Evolutionary conservation across 177 flowering plant genomes (phyloP).

Genomic region (Vitis hybrid): DNA sequence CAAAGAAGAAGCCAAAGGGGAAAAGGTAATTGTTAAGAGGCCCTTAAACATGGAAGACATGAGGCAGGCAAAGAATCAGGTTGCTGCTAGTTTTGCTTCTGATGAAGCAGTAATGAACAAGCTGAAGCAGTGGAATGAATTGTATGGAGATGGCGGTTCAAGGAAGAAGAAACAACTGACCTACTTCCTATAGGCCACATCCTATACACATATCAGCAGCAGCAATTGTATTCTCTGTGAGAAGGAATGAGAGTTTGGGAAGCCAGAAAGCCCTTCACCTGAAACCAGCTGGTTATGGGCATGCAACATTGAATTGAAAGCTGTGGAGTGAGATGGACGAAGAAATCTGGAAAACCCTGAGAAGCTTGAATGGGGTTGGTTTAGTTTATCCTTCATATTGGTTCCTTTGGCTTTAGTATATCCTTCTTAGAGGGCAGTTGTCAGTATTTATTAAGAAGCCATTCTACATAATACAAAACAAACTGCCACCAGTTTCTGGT

Average conservation of each 20-base stretch:
- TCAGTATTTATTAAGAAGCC: too few species aligned
- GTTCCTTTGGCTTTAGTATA: background rate
- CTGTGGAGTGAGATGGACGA: background rate
- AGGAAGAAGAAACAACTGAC: constrained; percentile 85
- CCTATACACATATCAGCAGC: background rate
- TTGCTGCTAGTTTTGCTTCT: constrained; percentile 86
- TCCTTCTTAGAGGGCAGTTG: too few species aligned
- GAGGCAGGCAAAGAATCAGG: constrained; percentile 91
- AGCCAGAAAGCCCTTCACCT: background rate
- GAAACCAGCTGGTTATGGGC: background rate
- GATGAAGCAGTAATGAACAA: constrained; percentile 84
- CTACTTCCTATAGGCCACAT: constrained; percentile 66
- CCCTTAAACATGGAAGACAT: constrained; percentile 88
- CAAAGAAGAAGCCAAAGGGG: constrained; percentile 50
- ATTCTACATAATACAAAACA: too few species aligned
- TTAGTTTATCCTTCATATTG: too few species aligned
- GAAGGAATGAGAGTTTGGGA: background rate
- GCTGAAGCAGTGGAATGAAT: constrained; percentile 92
- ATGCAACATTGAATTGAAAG: background rate
- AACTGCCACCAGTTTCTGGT: too few species aligned
- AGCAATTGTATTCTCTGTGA: background rate
- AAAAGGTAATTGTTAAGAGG: constrained; percentile 52
- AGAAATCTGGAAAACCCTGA: too few species aligned
- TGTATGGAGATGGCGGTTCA: constrained; percentile 96
- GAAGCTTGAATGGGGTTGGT: background rate